phyloP scores from a whole-genome alignment of 257 asterid species.

The Rubia yunnanensis region DNA sequence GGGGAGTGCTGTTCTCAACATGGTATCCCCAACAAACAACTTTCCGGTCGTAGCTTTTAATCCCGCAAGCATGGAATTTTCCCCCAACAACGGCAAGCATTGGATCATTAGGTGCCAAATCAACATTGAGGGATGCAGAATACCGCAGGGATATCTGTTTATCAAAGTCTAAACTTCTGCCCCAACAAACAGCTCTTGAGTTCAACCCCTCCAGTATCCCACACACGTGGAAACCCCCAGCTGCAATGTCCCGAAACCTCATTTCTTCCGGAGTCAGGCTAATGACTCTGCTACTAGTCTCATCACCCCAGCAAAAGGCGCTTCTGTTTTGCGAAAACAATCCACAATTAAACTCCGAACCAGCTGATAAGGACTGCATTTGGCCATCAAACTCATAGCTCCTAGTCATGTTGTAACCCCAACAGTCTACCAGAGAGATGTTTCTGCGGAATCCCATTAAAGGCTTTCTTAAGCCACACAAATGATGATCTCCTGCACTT shows the following conservation, averaged over 20 bases:
- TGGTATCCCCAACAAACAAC: constrained; percentile 82
- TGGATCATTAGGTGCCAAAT: constrained; percentile 43
- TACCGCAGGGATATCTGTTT: constrained; percentile 30
- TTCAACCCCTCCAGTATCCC: constrained; percentile 60
- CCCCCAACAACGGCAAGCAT: constrained; percentile 79
- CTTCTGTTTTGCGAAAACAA: constrained; percentile 64
- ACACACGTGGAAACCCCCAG: constrained; percentile 94
- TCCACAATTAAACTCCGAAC: constrained; percentile 78
- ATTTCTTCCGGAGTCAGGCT: constrained; percentile 39
- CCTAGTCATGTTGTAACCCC: constrained; percentile 91
- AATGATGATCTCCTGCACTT: constrained; percentile 86
- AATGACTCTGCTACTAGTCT: constrained; percentile 51
- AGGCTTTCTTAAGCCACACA: constrained; percentile 77
- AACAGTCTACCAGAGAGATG: constrained; percentile 67
- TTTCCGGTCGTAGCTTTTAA: constrained; percentile 49
- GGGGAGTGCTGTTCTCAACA: constrained; percentile 61
- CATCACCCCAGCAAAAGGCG: constrained; percentile 90
- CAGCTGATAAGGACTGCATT: constrained; percentile 80
- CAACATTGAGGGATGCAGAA: constrained; percentile 41
- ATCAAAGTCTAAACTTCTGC: constrained; percentile 57
- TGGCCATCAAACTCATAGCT: constrained; percentile 58
- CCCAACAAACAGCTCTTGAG: constrained; percentile 65
- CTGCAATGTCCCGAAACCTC: constrained; percentile 57
- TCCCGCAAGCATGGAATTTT: constrained; percentile 77
- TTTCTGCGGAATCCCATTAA: constrained; percentile 53